A percentile compares a stretch with the other conserved stretches of the same genome.
Conservation (phyloP, 306 rosid genomes). For the Ammopiptanthus mongolicus region DNA sequence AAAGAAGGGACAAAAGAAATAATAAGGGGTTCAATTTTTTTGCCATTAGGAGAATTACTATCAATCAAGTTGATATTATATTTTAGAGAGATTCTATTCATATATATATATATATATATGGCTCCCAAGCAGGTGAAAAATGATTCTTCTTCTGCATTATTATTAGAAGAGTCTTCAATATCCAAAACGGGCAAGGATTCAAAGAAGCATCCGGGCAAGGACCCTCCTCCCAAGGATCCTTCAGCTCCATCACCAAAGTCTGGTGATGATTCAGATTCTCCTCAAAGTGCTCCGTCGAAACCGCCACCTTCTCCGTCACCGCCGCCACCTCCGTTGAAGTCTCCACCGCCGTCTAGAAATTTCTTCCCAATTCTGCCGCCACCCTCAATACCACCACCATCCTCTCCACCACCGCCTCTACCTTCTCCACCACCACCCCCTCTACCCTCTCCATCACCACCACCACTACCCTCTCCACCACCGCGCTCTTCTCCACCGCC, state of each 20-base stretch:
- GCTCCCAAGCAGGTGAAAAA: not conserved
- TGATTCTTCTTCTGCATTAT: not conserved
- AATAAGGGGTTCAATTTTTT: not conserved
- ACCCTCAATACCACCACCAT: constrained; percentile 17
- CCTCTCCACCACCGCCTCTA: not conserved
- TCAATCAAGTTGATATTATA: not conserved
- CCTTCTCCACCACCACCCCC: not conserved
- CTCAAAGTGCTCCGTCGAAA: not conserved
- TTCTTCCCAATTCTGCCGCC: not conserved
- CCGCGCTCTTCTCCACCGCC: not conserved
- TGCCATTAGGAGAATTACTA: constrained; percentile 1
- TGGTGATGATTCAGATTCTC: not conserved
- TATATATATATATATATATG: not conserved
- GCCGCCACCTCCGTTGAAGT: not conserved
- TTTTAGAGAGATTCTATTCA: not conserved
- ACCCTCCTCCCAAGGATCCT: not conserved
- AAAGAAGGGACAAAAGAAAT: not conserved
- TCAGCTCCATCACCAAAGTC: not conserved
- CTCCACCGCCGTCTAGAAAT: not conserved
- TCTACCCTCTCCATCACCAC: not conserved
- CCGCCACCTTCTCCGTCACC: not conserved
- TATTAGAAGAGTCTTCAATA: not conserved
- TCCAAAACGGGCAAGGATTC: not conserved
- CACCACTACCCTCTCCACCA: not conserved
- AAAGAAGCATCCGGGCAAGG: not conserved